These are phyloP conservation scores for Pachysandra terminalis DNA, from an alignment of 164 flowering plant species.

Conservation along the genomic window DNA sequence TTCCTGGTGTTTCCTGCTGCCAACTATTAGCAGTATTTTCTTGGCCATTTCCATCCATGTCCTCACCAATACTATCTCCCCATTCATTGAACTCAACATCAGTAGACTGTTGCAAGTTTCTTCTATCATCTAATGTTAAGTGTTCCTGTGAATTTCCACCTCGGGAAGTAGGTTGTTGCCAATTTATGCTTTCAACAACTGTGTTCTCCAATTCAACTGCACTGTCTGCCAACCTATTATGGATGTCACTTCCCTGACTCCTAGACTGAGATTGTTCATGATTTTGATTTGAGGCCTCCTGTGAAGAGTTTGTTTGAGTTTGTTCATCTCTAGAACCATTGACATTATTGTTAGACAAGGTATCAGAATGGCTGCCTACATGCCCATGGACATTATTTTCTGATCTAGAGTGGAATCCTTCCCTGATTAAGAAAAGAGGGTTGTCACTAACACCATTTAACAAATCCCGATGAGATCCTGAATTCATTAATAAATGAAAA, in stretches of 20 bases:
- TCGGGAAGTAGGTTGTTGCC: constrained; percentile 43
- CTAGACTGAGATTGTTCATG: constrained; percentile 35
- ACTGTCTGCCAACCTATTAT: constrained; percentile 28
- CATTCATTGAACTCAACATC: constrained; percentile 40
- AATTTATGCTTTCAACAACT: constrained; percentile 30
- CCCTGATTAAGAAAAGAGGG: constrained; percentile 42
- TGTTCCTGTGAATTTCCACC: constrained; percentile 44
- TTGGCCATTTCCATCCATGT: constrained; percentile 50
- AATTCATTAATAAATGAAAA: not conserved
- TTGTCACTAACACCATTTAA: constrained; percentile 1
- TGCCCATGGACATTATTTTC: constrained; percentile 87
- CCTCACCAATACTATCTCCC: constrained; percentile 41
- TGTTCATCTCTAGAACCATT: constrained; percentile 42
- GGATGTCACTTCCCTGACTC: constrained; percentile 33
- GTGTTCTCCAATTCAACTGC: constrained; percentile 26
- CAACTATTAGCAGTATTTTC: constrained; percentile 42
- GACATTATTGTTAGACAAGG: constrained; percentile 31
- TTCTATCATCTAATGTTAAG: constrained; percentile 42
- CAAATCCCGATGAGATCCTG: not conserved
- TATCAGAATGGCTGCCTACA: constrained; percentile 62
- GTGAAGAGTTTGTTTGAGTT: constrained; percentile 29
- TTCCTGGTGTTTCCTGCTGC: constrained; percentile 43
- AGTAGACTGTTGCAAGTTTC: constrained; percentile 45
- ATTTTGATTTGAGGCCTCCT: constrained; percentile 36
- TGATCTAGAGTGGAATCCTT: constrained; percentile 82